phyloP scores from a whole-genome alignment of 2,329 filamentous ascomycete genomes.

The Monilinia polystroma region DNA sequence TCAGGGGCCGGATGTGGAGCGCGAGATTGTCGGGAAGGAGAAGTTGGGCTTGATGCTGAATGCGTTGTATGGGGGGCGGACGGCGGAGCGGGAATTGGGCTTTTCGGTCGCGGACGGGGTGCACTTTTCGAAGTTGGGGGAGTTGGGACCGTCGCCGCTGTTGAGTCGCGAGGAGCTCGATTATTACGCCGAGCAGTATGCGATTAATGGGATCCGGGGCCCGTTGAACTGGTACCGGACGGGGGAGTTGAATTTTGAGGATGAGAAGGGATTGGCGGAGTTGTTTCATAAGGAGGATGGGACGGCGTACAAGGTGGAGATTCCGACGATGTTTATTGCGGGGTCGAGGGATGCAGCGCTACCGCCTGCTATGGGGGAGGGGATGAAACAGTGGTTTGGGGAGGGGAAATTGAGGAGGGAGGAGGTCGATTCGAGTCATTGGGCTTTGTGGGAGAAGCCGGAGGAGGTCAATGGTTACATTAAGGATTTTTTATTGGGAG shows the following conservation, averaged over 20 bases:
- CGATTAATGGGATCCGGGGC: constrained; percentile 70
- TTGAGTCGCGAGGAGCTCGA: constrained; percentile 69
- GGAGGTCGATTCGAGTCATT: constrained; percentile 73
- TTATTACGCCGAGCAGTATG: constrained; percentile 72
- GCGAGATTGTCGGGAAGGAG: constrained; percentile 54
- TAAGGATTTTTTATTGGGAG: constrained; percentile 40
- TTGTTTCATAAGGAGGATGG: constrained; percentile 48
- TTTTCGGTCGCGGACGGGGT: constrained; percentile 64
- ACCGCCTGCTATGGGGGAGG: constrained; percentile 65
- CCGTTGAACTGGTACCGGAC: constrained; percentile 89
- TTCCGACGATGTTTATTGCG: constrained; percentile 72
- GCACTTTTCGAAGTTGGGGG: constrained; percentile 59
- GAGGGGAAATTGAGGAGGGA: constrained; percentile 51
- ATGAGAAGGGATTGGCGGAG: constrained; percentile 63
- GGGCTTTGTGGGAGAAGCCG: constrained; percentile 75
- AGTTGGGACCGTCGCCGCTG: constrained; percentile 56
- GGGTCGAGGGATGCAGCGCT: constrained; percentile 71
- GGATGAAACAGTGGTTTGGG: constrained; percentile 66
- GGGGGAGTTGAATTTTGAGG: constrained; percentile 68
- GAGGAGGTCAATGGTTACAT: constrained; percentile 65
- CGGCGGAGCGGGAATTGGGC: constrained; percentile 52
- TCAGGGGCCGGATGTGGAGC: constrained; percentile 64
- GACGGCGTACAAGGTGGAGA: constrained; percentile 53
- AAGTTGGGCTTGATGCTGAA: constrained; percentile 69
- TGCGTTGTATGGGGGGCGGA: constrained; percentile 66